These are phyloP conservation scores for Xylariales sp. DNA, from an alignment of 2,329 filamentous ascomycete species.

Conservation along the genomic window DNA sequence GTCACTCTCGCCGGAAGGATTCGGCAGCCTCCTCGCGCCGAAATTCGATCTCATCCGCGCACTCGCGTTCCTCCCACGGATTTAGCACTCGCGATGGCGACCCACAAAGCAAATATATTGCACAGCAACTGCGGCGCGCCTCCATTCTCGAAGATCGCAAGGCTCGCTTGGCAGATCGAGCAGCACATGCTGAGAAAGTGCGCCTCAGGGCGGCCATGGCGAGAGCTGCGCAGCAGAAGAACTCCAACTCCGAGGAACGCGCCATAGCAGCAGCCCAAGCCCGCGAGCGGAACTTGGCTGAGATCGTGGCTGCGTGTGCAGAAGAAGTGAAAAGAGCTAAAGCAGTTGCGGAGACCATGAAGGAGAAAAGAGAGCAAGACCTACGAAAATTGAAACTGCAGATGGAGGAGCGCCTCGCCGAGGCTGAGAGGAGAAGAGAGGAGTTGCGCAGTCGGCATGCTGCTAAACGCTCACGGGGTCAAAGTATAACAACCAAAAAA, in stretches of 20 bases:
- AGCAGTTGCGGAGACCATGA: constrained; percentile 76
- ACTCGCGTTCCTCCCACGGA: constrained; percentile 64
- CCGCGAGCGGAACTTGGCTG: constrained; percentile 74
- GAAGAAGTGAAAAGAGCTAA: constrained; percentile 81
- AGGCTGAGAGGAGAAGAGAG: constrained; percentile 68
- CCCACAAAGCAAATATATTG: constrained; percentile 73
- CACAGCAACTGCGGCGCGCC: constrained; percentile 73
- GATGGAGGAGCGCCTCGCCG: constrained; percentile 76
- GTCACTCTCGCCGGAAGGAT: constrained; percentile 64
- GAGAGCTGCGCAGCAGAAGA: constrained; percentile 63
- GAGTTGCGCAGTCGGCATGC: constrained; percentile 54
- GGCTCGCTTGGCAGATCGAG: constrained; percentile 72
- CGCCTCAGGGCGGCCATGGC: constrained; percentile 69
- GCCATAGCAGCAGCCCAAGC: constrained; percentile 74
- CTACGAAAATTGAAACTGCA: constrained; percentile 64
- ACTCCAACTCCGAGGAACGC: constrained; percentile 66
- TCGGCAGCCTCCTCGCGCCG: constrained; percentile 75
- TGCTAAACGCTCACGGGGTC: constrained; percentile 47
- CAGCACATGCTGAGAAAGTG: constrained; percentile 80
- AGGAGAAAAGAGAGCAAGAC: constrained; percentile 73
- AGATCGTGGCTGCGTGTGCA: constrained; percentile 76
- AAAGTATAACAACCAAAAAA: constrained; percentile 40
- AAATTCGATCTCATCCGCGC: constrained; percentile 73
- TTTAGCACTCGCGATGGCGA: constrained; percentile 42
- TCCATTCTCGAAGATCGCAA: constrained; percentile 79